Conservation (phyloP, 2,329 filamentous ascomycete genomes). For the Cordyceps cicadae region DNA sequence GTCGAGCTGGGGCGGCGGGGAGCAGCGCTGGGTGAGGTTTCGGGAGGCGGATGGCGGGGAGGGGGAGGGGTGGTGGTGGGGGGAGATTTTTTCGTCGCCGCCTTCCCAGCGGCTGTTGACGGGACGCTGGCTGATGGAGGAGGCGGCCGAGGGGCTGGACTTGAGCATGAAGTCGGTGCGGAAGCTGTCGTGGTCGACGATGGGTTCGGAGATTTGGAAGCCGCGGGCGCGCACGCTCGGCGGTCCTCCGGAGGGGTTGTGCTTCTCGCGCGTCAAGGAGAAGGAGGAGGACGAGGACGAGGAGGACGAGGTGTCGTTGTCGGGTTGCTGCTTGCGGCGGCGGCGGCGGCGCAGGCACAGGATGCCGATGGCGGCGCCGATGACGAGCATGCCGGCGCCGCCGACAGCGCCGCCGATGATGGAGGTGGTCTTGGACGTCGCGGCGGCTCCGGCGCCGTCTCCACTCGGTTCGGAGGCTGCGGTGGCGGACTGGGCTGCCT, state of each 20-base stretch:
- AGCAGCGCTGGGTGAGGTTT: background rate
- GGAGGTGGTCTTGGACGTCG: constrained; percentile 7
- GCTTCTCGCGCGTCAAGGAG: no score
- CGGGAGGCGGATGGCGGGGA: background rate
- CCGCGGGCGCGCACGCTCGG: background rate
- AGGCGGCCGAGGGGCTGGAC: constrained; percentile 15
- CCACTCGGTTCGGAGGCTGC: no score
- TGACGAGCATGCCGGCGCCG: constrained; percentile 4
- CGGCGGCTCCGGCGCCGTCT: background rate
- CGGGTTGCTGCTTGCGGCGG: no score
- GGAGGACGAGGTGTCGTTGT: no score
- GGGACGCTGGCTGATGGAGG: constrained; percentile 13
- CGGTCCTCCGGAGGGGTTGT: no score
- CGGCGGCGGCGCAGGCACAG: constrained; percentile 12
- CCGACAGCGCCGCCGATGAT: constrained; percentile 11
- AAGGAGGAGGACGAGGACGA: no score
- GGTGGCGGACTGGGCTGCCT: background rate
- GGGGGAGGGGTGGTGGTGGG: no score
- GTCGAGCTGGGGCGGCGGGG: background rate
- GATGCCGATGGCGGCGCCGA: constrained; percentile 13
- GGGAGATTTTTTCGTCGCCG: no score
- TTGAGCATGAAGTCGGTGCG: constrained; percentile 48
- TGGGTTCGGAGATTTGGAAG: constrained; percentile 48
- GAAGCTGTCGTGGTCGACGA: constrained; percentile 34
- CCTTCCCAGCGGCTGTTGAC: constrained; percentile 10